Evolutionary conservation across 805 yeast genomes (phyloP).

Genomic region (Metschnikowia reukaufii): DNA sequence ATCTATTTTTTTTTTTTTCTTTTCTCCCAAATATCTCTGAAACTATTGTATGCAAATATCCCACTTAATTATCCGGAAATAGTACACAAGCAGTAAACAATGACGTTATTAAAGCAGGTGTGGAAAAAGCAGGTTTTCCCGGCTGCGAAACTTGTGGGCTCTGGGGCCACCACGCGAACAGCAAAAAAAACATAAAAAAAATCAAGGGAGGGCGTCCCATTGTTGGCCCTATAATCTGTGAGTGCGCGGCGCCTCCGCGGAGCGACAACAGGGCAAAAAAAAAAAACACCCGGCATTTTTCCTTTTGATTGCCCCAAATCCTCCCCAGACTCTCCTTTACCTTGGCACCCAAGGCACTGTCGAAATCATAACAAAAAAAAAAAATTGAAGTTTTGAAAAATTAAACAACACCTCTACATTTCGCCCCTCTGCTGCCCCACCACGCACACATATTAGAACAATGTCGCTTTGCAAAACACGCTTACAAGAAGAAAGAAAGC

Average conservation of each 20-base stretch:
- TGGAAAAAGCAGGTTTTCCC: not conserved
- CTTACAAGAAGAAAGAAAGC: constrained; percentile 92
- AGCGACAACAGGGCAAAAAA: no score
- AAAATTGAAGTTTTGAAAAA: no score
- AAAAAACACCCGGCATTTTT: not conserved
- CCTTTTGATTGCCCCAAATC: not conserved
- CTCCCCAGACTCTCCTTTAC: constrained; percentile 3
- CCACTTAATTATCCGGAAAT: no score
- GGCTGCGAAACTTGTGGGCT: not conserved
- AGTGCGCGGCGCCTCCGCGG: constrained; percentile 4
- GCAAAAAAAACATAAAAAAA: no score
- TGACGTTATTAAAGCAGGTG: not conserved
- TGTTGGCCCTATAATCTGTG: constrained; percentile 4
- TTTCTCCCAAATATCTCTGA: no score
- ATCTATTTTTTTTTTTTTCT: no score
- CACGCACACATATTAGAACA: not conserved
- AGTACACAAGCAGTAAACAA: no score
- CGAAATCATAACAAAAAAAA: no score
- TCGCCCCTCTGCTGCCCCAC: no score
- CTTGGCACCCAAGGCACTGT: constrained; percentile 3
- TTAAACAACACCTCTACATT: no score
- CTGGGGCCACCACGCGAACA: no score
- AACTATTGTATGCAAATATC: no score
- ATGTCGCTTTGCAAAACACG: constrained; percentile 72
- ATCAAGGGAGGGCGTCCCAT: not conserved